phyloP scores from a whole-genome alignment of 2,329 filamentous ascomycete species.

The Monosporascus sp. region DNA sequence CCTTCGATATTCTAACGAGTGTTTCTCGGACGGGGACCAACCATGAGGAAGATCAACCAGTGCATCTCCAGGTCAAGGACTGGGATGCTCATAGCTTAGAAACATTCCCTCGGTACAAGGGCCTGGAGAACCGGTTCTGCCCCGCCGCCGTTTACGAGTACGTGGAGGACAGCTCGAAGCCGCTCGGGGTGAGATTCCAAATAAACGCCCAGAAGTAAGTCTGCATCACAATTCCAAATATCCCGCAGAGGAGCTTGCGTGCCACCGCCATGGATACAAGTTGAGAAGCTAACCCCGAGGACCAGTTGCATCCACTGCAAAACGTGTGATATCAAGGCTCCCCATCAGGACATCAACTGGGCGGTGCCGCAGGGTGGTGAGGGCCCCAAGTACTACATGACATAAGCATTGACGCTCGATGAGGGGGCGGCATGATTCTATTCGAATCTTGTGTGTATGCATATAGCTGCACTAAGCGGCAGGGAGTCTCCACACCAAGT shows the following conservation, averaged over 20 bases:
- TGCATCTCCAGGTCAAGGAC: slow-evolving; percentile 90
- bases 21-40: slow-evolving; percentile 95
- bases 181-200: slow-evolving; percentile 88
- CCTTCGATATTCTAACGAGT: slow-evolving; percentile 92
- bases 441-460: too few species aligned
- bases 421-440: too few species aligned
- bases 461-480: too few species aligned
- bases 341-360: slow-evolving; percentile 96
- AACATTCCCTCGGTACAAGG: slow-evolving; percentile 84
- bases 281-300: slow-evolving; percentile 21
- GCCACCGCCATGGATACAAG: neutral
- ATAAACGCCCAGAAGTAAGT: slow-evolving; percentile 97
- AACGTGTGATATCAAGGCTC: slow-evolving; percentile 98
- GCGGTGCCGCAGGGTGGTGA: slow-evolving; percentile 89
- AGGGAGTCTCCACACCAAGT: too few species aligned
- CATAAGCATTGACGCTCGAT: slow-evolving; percentile 26
- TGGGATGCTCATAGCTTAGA: slow-evolving; percentile 85
- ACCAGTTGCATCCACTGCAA: slow-evolving; percentile 96
- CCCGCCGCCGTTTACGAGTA: slow-evolving; percentile 98
- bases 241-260: neutral
- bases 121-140: slow-evolving; percentile 93
- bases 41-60: slow-evolving; percentile 97
- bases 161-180: slow-evolving; percentile 83
- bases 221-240: neutral
- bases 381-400: slow-evolving; percentile 67